Base-by-base conservation (phyloP, 1,284 basidiomycete genomes). In the Exobasidium cylindrosporum region DNA sequence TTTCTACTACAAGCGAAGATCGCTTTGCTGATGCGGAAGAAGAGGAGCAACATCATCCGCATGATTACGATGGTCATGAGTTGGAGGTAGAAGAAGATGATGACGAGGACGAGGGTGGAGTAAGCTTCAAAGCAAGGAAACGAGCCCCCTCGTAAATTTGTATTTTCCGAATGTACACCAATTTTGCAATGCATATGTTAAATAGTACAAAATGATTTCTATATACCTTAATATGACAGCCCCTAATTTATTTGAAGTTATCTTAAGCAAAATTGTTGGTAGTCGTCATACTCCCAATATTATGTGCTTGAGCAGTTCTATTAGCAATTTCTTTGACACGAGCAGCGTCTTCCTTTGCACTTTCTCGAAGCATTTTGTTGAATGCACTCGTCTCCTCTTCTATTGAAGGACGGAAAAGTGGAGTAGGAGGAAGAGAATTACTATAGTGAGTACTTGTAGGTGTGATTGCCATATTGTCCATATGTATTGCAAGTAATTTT, bases 1-100 rank as follows among this genome's bases (percentile, higher is more conserved):
- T 60, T 31, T n/a, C 28, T 24, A 28, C 26, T 3, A 50, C 26
- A 24, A 31, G 17, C 21, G 54, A 63, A 21, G 60, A 64, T 43
- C 53, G 60, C 26, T 57, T 54, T 28, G 63, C 54, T 11, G 61
- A 54, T 28, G 63, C 54, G 17, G 63, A 64, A 29, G 61, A 63
- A 31, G n/a, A 17, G n/a, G 30, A 56, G n/a, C n/a, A n/a, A n/a
- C n/a, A n/a, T n/a, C n/a, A n/a, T n/a, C n/a, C n/a, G n/a, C n/a
- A n/a, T 13, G 14, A 47, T 17, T 43, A 54, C 6, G 11, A 54
- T 28, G 26, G 21, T 2, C 45, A 26, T n/a, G 46, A 13, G 10
- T 3, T 6, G 17, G 57, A 30, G 2, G 57, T 54, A 28, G 56
- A 14, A 13, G 56, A 47, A 6, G 24, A 47, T 28, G 56, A 30